Evolutionary conservation across 2,329 filamentous ascomycete genomes (phyloP).

Genomic region (Botrytis medusae): DNA sequence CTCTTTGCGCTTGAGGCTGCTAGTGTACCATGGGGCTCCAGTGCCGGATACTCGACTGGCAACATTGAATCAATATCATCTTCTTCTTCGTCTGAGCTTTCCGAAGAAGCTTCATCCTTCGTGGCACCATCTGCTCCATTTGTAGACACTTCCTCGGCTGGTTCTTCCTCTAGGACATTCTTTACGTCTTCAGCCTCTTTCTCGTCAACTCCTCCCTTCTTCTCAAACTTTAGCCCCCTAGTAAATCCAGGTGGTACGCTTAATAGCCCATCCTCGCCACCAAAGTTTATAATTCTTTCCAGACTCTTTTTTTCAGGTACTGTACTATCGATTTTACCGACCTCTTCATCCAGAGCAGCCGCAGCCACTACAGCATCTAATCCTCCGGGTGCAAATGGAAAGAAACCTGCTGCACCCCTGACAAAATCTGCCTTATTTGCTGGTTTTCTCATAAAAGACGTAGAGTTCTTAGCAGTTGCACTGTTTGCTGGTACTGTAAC

Average conservation of each 20-base stretch:
- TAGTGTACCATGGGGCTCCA: conserved; percentile 80
- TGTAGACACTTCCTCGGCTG: conserved; percentile 24
- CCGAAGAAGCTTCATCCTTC: conserved; percentile 39
- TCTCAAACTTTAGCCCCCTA: conserved; percentile 72
- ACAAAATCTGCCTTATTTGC: conserved; percentile 88
- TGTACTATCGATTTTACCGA: conserved; percentile 52
- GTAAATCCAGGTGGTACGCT: conserved; percentile 79
- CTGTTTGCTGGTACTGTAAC: conserved; percentile 88
- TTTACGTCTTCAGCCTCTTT: conserved; percentile 44
- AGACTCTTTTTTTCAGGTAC: conserved; percentile 56
- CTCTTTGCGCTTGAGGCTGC: conserved; percentile 70
- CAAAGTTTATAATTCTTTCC: conserved; percentile 84
- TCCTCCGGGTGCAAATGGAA: conserved; percentile 89
- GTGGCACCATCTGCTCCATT: conserved; percentile 38
- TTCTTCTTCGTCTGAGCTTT: conserved; percentile 47
- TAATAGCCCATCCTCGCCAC: conserved; percentile 73
- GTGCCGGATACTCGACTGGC: conserved; percentile 87
- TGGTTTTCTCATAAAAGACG: conserved; percentile 81
- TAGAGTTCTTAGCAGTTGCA: conserved; percentile 92
- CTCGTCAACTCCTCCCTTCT: conserved; percentile 55
- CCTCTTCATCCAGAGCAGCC: conserved; percentile 78
- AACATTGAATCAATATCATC: conserved; percentile 81
- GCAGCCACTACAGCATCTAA: conserved; percentile 83
- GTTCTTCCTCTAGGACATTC: conserved; percentile 20
- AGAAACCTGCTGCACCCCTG: conserved; percentile 86